Evolutionary conservation across 495 filamentous ascomycete species (phyloP).

Genomic region (Elaphomyces granulatus): DNA sequence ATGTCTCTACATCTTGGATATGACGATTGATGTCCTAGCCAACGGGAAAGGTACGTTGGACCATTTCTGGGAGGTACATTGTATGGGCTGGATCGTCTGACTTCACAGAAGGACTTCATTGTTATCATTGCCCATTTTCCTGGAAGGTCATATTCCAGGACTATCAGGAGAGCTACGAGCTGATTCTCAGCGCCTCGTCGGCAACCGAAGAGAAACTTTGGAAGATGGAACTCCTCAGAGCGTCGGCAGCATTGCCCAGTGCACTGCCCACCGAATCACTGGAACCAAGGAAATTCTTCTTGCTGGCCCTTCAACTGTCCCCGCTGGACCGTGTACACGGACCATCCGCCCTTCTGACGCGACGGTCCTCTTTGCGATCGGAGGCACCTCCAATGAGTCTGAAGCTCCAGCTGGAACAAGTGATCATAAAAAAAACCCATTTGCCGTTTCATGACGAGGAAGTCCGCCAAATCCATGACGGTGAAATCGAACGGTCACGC

Average conservation of each 20-base stretch:
- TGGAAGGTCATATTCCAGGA: constrained; percentile 90
- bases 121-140: constrained; percentile 68
- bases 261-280: constrained; percentile 13
- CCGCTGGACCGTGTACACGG: constrained; percentile 62
- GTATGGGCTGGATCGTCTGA: neutral
- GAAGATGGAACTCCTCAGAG: constrained; percentile 34
- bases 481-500: constrained; percentile 20
- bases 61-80: neutral
- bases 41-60: constrained; percentile 61
- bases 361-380: constrained; percentile 69
- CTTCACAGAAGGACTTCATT: constrained; percentile 80
- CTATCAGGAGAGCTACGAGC: constrained; percentile 61
- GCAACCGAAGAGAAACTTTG: constrained; percentile 67
- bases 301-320: constrained; percentile 52
- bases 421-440: constrained; percentile 85
- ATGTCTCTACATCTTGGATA: constrained; percentile 53
- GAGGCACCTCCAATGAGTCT: constrained; percentile 49
- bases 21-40: constrained; percentile 59
- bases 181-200: constrained; percentile 81
- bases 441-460: constrained; percentile 42
- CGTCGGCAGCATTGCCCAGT: constrained; percentile 13
- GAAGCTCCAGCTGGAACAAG: constrained; percentile 39
- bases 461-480: constrained; percentile 2
- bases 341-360: constrained; percentile 52
- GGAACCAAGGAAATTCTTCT: constrained; percentile 26